Percentiles rank a stretch among this genome's conserved stretches.
phyloP scores from a whole-genome alignment of 495 filamentous ascomycete species.

The Venustampulla echinocandica region DNA sequence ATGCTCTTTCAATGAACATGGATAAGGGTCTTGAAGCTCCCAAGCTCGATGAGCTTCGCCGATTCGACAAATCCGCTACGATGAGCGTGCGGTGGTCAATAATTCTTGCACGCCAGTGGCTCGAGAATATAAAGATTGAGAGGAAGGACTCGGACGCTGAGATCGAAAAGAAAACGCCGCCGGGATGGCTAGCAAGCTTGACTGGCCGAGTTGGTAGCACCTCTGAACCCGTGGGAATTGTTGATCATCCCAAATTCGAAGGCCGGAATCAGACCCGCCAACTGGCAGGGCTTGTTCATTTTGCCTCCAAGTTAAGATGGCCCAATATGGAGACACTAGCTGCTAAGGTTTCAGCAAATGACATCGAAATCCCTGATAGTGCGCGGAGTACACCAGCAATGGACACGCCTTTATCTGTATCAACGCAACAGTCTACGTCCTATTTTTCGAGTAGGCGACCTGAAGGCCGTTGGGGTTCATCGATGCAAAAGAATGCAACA shows the following conservation, averaged over 20 bases:
- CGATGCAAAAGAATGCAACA: slow-evolving; percentile 32
- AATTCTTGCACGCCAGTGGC: slow-evolving; percentile 62
- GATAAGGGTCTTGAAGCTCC: slow-evolving; percentile 39
- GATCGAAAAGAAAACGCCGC: slow-evolving; percentile 24
- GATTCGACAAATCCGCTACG: slow-evolving; percentile 49
- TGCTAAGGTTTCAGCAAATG: slow-evolving; percentile 13
- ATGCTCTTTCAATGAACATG: slow-evolving; percentile 54
- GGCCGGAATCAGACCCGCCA: slow-evolving; percentile 42
- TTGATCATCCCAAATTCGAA: slow-evolving; percentile 23
- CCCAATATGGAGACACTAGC: slow-evolving; percentile 28
- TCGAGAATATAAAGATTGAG: slow-evolving; percentile 60
- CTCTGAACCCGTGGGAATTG: slow-evolving; percentile 3
- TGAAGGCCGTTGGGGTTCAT: slow-evolving; percentile 9
- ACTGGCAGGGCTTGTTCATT: slow-evolving; percentile 46
- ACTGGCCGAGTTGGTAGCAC: slow-evolving; percentile 32
- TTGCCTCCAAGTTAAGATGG: slow-evolving; percentile 49
- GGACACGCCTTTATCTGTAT: slow-evolving; percentile 17
- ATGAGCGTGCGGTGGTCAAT: slow-evolving; percentile 73
- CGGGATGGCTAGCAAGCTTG: slow-evolving; percentile 43
- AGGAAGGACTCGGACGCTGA: slow-evolving; percentile 21
- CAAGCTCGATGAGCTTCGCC: slow-evolving; percentile 48
- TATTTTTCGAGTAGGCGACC: slow-evolving; percentile 21
- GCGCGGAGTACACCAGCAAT: slow-evolving; percentile 5
- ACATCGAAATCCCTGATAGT: slow-evolving; percentile 14
- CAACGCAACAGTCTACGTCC: slow-evolving; percentile 22